Base-by-base conservation (phyloP, 768 basidiomycete species). In the Crepidotus variabilis region DNA sequence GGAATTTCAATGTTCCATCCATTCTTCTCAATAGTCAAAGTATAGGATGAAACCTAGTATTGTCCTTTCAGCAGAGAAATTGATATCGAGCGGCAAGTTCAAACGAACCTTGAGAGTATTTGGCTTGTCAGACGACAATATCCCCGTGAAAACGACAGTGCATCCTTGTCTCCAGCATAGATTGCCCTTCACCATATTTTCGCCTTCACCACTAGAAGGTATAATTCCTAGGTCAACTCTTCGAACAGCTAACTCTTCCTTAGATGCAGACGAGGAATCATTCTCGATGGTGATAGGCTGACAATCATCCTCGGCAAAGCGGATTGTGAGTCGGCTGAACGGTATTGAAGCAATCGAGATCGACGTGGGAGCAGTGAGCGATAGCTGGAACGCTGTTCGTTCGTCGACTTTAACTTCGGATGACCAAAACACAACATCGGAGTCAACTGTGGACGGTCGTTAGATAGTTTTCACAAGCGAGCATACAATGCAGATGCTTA, bases 381-480 rank as follows among this genome's bases (percentile, higher is more conserved):
- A 73, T 7, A 97, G 63, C 67, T 98, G 94, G 70, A 92, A 97
- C 0, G 90, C 81, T 0, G 81, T 81, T 2, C 72, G 67, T 58
- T 86, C 81, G 9, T 77, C 80, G 4, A 94, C 78, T 51, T 79
- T 77, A 22, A 84, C 81, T 56, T 84, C 78, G 0, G 79, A 58
- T 7, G 77, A 67, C 88, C 91, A 94, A 69, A 97, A 98, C 0
- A 85, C 77, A 2, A 86, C 71, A 28, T 72, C 75, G 0, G 84
- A 78, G 35, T 84, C 75, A 57, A 94, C 93, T 94, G 56, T 1
- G 57, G 54, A 43, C 24, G 11, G 54, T 46, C 57, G 35, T 56
- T n/a, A 47, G 46, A 54, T 23, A 58, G 55, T 39, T 48, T 21
- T 55, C 43, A 28, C 18, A 39, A 36, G 47, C 47, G 28, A 56